phyloP scores from a whole-genome alignment of 257 asterid species.

The Avicennia marina region DNA sequence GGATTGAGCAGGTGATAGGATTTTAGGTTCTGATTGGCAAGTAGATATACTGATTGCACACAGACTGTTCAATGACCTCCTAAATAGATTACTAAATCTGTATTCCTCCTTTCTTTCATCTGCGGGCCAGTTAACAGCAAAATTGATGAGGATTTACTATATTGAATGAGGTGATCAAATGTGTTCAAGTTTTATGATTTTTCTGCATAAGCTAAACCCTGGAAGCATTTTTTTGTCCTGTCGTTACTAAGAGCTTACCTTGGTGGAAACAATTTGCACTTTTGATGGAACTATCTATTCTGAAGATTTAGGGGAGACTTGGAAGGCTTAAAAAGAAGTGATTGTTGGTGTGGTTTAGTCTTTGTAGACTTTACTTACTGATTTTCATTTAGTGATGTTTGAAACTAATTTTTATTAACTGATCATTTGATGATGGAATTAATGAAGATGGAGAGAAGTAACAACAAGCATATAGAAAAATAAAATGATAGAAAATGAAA shows the following conservation, averaged over 20 bases:
- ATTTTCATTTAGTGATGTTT: background rate
- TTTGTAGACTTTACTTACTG: too few species aligned
- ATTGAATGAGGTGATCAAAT: conserved; percentile 7
- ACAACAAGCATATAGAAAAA: too few species aligned
- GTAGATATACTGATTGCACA: background rate
- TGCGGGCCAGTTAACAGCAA: background rate
- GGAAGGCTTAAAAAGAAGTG: background rate
- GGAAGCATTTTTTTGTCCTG: background rate
- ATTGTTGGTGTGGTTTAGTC: conserved; percentile 1
- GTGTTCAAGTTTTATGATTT: background rate
- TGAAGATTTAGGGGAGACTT: background rate
- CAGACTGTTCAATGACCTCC: background rate
- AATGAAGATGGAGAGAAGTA: too few species aligned
- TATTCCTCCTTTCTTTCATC: background rate
- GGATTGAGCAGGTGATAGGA: too few species aligned
- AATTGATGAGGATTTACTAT: background rate
- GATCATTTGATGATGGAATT: conserved; percentile 16
- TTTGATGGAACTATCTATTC: too few species aligned
- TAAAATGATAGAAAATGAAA: too few species aligned
- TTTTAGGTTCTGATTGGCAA: too few species aligned
- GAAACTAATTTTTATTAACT: background rate
- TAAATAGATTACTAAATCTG: background rate
- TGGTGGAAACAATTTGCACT: too few species aligned
- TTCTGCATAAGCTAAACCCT: background rate
- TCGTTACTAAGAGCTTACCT: too few species aligned